These are phyloP conservation scores for Stagonosporopsis rhizophila DNA, from an alignment of 2,329 filamentous ascomycete species.

Conservation along the genomic window DNA sequence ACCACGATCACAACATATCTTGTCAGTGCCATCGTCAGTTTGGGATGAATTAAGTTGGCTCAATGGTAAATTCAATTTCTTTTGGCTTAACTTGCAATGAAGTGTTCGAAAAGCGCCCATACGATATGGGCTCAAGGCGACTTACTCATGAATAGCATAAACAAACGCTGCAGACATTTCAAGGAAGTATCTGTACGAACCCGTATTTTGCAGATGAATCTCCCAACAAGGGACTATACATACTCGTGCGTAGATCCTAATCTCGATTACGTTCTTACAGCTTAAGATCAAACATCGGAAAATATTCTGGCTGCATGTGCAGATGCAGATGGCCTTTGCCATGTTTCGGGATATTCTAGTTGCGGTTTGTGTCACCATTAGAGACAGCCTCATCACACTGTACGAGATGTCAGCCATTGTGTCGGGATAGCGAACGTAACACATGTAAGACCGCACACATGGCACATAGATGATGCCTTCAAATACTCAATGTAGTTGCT, in stretches of 20 bases:
- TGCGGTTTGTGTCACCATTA: constrained; percentile 10
- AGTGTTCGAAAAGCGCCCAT: background rate
- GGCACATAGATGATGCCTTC: constrained; percentile 6
- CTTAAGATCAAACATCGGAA: constrained; percentile 8
- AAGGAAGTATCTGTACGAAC: background rate
- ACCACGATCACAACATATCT: background rate
- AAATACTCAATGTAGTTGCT: background rate
- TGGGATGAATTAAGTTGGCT: background rate
- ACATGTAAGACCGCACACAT: background rate
- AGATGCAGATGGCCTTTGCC: constrained; percentile 1
- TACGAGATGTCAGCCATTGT: constrained; percentile 8
- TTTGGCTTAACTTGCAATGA: no score
- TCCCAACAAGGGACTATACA: constrained; percentile 8
- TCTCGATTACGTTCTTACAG: constrained; percentile 1
- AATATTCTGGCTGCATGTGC: constrained; percentile 16
- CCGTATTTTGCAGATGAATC: background rate
- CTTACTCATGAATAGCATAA: background rate
- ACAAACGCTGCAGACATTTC: no score
- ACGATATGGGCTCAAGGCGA: background rate
- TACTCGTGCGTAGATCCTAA: constrained; percentile 11
- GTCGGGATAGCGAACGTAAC: constrained; percentile 1
- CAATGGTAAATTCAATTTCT: background rate
- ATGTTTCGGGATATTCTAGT: constrained; percentile 23
- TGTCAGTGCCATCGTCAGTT: background rate
- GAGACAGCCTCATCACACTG: constrained; percentile 7